phyloP scores from a whole-genome alignment of 1,139 yeast genomes.

The Casaregolazyma lundiana region DNA sequence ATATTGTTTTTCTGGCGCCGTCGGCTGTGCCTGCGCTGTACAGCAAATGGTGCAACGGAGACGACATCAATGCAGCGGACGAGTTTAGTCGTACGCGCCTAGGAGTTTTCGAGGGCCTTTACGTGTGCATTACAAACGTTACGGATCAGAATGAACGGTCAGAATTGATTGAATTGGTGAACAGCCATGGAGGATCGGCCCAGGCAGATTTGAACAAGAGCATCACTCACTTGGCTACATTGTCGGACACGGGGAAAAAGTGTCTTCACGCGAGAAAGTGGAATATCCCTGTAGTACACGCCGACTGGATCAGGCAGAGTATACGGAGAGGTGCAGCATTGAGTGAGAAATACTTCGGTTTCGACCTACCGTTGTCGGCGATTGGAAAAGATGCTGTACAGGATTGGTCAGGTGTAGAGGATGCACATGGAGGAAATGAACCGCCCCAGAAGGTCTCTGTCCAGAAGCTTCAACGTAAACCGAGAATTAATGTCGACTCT shows the following conservation, averaged over 20 bases:
- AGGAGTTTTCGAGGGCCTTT: conserved; percentile 45
- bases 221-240: conserved; percentile 45
- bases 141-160: conserved; percentile 28
- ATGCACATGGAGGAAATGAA: background rate
- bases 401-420: conserved; percentile 21
- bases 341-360: conserved; percentile 44
- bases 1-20: conserved; percentile 52
- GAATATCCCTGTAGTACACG: conserved; percentile 67
- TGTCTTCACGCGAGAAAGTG: conserved; percentile 61
- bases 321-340: conserved; percentile 56
- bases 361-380: conserved; percentile 32
- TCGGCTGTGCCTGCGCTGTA: conserved; percentile 45
- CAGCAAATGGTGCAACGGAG: conserved; percentile 52
- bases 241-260: conserved; percentile 54
- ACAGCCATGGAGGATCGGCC: conserved; percentile 54
- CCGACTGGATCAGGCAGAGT: conserved; percentile 69
- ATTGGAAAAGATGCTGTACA: conserved; percentile 48
- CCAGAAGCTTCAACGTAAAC: conserved; percentile 1
- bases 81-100: conserved; percentile 32
- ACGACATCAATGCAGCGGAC: conserved; percentile 33
- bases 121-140: conserved; percentile 53
- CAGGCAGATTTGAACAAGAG: conserved; percentile 52
- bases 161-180: conserved; percentile 40
- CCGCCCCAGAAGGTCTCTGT: conserved; percentile 1
- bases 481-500: conserved; percentile 13